These are phyloP conservation scores for Phellopilus nigrolimitatus DNA, from an alignment of 1,284 basidiomycete genomes.

Conservation along the genomic window DNA sequence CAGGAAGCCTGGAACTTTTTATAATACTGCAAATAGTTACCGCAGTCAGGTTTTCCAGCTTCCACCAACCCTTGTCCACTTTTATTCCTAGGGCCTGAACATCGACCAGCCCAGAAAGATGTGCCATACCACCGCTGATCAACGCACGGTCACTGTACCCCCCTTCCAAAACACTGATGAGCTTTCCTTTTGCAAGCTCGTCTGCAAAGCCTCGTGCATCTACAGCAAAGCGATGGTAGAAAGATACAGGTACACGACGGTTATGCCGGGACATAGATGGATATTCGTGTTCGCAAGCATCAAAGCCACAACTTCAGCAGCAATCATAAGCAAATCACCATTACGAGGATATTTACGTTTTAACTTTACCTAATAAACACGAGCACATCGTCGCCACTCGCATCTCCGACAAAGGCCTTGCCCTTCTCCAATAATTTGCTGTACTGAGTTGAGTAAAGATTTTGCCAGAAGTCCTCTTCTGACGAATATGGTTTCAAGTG, in stretches of 20 bases:
- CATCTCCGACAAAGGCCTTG: constrained; percentile 64
- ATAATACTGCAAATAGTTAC: constrained; percentile 34
- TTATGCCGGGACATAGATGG: constrained; percentile 89
- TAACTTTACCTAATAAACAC: constrained; percentile 77
- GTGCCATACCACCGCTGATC: constrained; percentile 76
- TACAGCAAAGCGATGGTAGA: constrained; percentile 81
- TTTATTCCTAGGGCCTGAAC: constrained; percentile 21
- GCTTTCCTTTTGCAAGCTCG: constrained; percentile 58
- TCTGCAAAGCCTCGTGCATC: constrained; percentile 72
- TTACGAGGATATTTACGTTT: background rate
- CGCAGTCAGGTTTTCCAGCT: constrained; percentile 53
- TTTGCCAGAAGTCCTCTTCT: constrained; percentile 73
- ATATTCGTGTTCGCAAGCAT: constrained; percentile 91
- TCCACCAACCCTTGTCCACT: constrained; percentile 67
- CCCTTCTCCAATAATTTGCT: constrained; percentile 70
- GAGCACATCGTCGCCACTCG: constrained; percentile 70
- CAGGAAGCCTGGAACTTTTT: background rate
- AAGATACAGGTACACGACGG: constrained; percentile 84
- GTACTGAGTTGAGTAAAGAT: constrained; percentile 70
- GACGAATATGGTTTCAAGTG: constrained; percentile 78
- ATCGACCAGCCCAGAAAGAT: constrained; percentile 64
- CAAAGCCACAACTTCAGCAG: constrained; percentile 75
- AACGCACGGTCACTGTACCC: constrained; percentile 92
- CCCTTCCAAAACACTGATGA: constrained; percentile 90
- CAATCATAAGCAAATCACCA: constrained; percentile 1